Percentiles rank a stretch among this genome's conserved stretches.
phyloP scores from a whole-genome alignment of 1,284 basidiomycete genomes.

The Ustilago bromivora region DNA sequence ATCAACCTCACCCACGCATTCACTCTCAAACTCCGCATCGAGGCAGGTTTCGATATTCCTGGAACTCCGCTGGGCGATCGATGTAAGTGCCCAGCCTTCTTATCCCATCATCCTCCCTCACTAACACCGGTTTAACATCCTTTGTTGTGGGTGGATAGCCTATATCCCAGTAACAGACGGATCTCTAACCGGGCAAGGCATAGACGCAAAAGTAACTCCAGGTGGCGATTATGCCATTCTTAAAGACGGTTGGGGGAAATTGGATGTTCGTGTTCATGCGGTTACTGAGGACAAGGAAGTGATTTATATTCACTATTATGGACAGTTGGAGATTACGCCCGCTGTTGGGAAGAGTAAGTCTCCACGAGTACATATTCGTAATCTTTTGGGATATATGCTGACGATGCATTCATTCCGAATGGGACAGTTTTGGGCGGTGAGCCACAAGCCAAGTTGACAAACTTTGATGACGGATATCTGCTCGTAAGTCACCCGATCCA shows the following conservation, averaged over 20 bases:
- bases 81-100: slow-evolving; percentile 12
- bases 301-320: slow-evolving; percentile 46
- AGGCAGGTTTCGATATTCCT: slow-evolving; percentile 4
- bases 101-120: no score
- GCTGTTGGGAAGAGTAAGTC: slow-evolving; percentile 33
- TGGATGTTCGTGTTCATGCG: slow-evolving; percentile 46
- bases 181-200: slow-evolving; percentile 25
- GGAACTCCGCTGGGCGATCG: slow-evolving; percentile 39
- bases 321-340: slow-evolving; percentile 35
- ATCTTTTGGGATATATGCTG: not conserved
- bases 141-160: slow-evolving; percentile 4
- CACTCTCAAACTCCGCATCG: slow-evolving; percentile 32
- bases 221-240: slow-evolving; percentile 45
- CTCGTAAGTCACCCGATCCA: slow-evolving; percentile 20
- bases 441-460: slow-evolving; percentile 27
- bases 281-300: slow-evolving; percentile 30
- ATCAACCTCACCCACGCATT: slow-evolving; percentile 46
- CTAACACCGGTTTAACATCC: not conserved
- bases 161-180: slow-evolving; percentile 36
- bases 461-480: slow-evolving; percentile 43
- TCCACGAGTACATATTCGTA: not conserved
- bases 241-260: slow-evolving; percentile 45
- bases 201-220: slow-evolving; percentile 36
- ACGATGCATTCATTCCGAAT: not conserved
- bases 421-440: slow-evolving; percentile 32